A percentile compares a stretch with the other conserved stretches of the same genome.
phyloP scores from a whole-genome alignment of 495 filamentous ascomycete species.

The Aspergillus olivimuriae region DNA sequence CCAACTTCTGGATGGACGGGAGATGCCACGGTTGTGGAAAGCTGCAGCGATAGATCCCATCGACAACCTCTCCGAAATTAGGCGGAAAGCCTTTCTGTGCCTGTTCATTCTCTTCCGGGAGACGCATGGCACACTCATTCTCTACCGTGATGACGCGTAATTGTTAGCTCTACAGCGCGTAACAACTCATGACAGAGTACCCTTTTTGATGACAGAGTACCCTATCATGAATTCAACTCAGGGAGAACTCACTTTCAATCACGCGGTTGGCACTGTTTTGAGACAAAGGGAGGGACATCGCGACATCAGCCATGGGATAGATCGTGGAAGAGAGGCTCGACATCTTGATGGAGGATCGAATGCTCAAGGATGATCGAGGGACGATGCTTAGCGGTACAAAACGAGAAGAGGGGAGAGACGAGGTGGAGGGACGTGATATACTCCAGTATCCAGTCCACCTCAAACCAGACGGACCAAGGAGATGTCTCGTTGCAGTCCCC shows the following conservation, averaged over 20 bases:
- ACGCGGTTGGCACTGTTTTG: conserved; percentile 10
- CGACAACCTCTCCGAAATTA: conserved; percentile 62
- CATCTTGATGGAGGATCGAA: neutral
- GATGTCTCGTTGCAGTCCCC: no score
- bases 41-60: conserved; percentile 69
- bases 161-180: no score
- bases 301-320: neutral
- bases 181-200: no score
- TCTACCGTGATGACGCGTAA: neutral
- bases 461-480: no score
- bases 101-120: conserved; percentile 3
- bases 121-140: neutral
- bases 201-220: no score
- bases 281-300: conserved; percentile 14
- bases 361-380: no score
- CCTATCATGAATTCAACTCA: no score
- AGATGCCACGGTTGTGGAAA: conserved; percentile 63
- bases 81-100: conserved; percentile 34
- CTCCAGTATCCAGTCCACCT: no score
- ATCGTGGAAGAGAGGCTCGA: neutral
- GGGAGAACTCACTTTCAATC: no score
- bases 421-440: no score
- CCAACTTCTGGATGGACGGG: conserved; percentile 53
- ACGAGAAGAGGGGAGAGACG: neutral
- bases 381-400: no score